Evolutionary conservation across 768 basidiomycete species (phyloP), one percentile per base, ranked within the genome.

Genomic region (Hygrophoropsis aurantiaca): DNA sequence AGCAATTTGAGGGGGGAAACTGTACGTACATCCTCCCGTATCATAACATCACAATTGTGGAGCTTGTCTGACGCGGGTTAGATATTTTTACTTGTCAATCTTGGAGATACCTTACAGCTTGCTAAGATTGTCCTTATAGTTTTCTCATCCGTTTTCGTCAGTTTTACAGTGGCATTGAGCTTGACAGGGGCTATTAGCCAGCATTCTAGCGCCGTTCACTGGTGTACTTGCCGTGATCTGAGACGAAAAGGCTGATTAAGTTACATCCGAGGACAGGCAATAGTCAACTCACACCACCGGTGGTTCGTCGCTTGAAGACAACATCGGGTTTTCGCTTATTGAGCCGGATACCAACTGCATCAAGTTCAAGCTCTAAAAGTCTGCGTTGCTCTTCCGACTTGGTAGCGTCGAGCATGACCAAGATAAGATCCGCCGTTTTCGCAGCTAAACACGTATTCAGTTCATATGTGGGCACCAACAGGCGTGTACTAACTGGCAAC

Each of bases 31-130:
- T 99, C 95, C 75, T 99, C 94, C 61, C 97, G 79, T 57, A 99
- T 92, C 93, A 98, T 95, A 8, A 98, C 87, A 67, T 99, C 95
- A 61, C 93, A 95, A 59, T 95, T 90, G 60, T 92, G 91, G 23
- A 93, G 68, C 66, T 91, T 94, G 64, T 92, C 89, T 91, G 52
- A 4, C 36, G 7, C 16, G 1, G 9, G 39, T 62, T 35, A 58
- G 58, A 8, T 13, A 49, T 19, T 19, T 16, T 34, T 20, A 32
- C 6, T 39, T 42, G 18, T 33, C 26, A 19, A 27, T 32, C 27
- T 41, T 23, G 10, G 25, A 20, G 16, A n/a, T 40, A 23, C 71
- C 80, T 51, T 67, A 85, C 93, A 95, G 32, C 90, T 81, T 48
- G 93, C 90, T 34, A 99, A 69, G 52, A 99, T 95, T 2, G 90